Conservation (phyloP, 805 yeast species). For the Torulaspora maleeae region DNA sequence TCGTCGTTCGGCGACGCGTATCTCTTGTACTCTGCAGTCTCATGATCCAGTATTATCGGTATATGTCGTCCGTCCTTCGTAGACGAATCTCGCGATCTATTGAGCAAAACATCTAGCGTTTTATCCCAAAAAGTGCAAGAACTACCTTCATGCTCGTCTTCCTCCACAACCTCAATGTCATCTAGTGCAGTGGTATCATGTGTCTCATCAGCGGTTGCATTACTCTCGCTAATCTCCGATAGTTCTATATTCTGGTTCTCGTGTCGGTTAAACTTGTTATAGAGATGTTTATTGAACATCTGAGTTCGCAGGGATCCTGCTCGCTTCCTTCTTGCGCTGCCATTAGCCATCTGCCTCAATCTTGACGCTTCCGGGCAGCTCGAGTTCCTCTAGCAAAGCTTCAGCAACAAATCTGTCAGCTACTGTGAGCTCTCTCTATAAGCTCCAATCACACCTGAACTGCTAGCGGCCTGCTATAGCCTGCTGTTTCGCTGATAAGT, state of each 20-base stretch:
- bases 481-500: neutral
- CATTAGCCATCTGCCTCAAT: conserved; percentile 7
- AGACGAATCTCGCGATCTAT: conserved; percentile 45
- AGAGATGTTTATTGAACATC: conserved; percentile 33
- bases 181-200: conserved; percentile 4
- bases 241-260: conserved; percentile 17
- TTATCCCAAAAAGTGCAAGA: conserved; percentile 10
- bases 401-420: neutral
- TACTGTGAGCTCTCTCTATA: neutral
- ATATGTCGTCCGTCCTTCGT: conserved; percentile 68
- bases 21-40: conserved; percentile 21
- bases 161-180: conserved; percentile 11
- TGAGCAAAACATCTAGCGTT: conserved; percentile 36
- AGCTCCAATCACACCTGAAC: neutral
- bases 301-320: conserved; percentile 34
- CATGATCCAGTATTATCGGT: conserved; percentile 54
- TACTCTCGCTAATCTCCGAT: conserved; percentile 12
- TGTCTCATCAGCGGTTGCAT: conserved; percentile 4
- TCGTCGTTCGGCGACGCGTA: conserved; percentile 19
- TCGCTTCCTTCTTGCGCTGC: conserved; percentile 23
- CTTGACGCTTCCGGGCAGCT: neutral
- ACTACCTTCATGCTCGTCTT: conserved; percentile 2
- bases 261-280: conserved; percentile 23
- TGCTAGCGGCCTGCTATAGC: neutral
- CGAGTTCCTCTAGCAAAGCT: neutral